Evolutionary conservation across 164 flowering plant genomes (phyloP), one percentile per base, ranked within the genome.

Genomic region (Berberis vulgaris): DNA sequence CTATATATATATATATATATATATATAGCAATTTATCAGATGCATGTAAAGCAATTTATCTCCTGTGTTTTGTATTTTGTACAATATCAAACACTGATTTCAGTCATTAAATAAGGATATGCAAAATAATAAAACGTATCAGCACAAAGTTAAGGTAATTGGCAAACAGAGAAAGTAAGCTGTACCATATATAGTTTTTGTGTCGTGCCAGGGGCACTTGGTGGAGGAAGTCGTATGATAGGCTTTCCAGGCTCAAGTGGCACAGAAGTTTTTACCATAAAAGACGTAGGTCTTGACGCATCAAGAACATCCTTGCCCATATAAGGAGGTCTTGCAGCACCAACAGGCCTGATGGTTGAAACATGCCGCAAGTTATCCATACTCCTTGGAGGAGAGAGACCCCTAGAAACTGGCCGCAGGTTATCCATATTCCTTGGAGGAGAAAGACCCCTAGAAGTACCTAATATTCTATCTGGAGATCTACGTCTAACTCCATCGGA

Each of bases 401-500:
- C 26, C 26, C 26, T 26, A 26, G 26, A 5, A 57, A 52, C 54
- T 52, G 54, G 13, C n/a, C 71, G 79, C 10, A 74, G 65, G 3
- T 66, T 77, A 58, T 73, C 78, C 61, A 71, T 73, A 59, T 55
- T 72, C 67, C 84, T 81, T 54, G 78, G 78, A 39, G 85, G 79
- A 7, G 89, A 79, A 54, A 76, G 55, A 57, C 65, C 80, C 71
- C 87, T 74, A 69, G 92, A 79, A 74, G 69, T 41, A 62, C 74
- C 62, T 43, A 71, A 7, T 62, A 66, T n/a, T 71, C 84, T 75
- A 62, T 80, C 88, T 1, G 97, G 89, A 9, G 91, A 84, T 73
- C 86, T 84, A 66, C 62, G 79, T 59, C 91, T 78, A 43, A 84
- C 59, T 54, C 78, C 81, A 59, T 84, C 86, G 73, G 81, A 50